These are phyloP conservation scores for Protomyces inundatus DNA, from an alignment of 1,139 yeast genomes.

Conservation along the genomic window DNA sequence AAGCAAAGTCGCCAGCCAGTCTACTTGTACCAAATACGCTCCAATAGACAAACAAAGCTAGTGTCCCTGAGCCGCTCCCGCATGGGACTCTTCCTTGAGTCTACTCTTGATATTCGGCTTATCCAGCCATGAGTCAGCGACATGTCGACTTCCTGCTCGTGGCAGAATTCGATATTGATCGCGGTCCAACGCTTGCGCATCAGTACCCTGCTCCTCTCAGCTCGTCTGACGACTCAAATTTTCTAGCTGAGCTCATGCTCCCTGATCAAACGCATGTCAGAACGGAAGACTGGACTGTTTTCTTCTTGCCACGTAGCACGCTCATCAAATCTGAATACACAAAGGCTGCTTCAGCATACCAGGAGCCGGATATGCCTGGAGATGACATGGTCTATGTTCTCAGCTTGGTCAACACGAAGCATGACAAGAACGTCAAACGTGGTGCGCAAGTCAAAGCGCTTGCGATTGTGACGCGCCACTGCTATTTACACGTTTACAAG, in stretches of 20 bases:
- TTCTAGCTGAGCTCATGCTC: conserved; percentile 50
- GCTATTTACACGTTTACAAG: conserved; percentile 53
- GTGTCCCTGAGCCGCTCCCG: too few relatives aligned
- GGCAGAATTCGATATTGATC: conserved; percentile 59
- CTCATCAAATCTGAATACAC: conserved; percentile 1
- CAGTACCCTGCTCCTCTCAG: conserved; percentile 52
- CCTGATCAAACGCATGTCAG: conserved; percentile 63
- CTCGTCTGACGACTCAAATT: conserved; percentile 39
- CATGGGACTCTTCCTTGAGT: too few relatives aligned
- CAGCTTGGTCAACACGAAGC: conserved; percentile 54
- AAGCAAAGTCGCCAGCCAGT: too few relatives aligned
- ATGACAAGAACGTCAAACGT: conserved; percentile 42
- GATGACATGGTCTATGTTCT: conserved; percentile 48
- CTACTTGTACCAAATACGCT: too few relatives aligned
- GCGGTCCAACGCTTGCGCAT: conserved; percentile 53
- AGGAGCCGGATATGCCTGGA: conserved; percentile 2
- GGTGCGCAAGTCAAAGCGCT: conserved; percentile 56
- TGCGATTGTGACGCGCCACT: conserved; percentile 50
- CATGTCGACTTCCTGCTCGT: conserved; percentile 40
- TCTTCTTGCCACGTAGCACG: conserved; percentile 40
- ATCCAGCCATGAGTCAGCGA: conserved; percentile 84
- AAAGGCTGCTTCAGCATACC: background rate
- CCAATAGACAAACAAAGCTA: too few relatives aligned
- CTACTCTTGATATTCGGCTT: conserved; percentile 47
- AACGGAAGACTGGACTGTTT: conserved; percentile 57